Evolutionary conservation across 306 rosid genomes (phyloP).

Genomic region (Inga laurina): DNA sequence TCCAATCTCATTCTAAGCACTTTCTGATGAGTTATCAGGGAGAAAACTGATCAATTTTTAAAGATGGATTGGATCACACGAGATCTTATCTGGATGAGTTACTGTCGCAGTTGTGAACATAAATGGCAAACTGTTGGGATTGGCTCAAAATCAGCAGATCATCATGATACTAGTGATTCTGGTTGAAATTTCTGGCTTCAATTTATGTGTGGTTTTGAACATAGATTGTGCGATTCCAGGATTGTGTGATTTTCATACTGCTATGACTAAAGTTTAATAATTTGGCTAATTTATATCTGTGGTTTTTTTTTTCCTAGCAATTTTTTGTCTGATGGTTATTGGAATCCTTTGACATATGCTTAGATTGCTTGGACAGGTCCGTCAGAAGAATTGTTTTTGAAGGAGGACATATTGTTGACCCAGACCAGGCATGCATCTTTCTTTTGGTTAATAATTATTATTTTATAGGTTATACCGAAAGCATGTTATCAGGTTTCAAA

Average conservation of each 20-base stretch:
- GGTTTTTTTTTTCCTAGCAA: neutral
- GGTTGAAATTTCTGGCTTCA: neutral
- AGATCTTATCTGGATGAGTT: neutral
- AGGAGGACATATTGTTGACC: conserved; percentile 98
- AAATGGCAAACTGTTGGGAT: neutral
- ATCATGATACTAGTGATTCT: neutral
- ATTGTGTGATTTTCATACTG: neutral
- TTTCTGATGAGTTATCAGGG: neutral
- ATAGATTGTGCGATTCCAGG: neutral
- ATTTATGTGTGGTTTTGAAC: neutral
- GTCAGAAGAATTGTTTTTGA: conserved; percentile 90
- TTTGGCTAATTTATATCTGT: neutral
- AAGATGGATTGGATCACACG: neutral
- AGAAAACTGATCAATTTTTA: neutral
- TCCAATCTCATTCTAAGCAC: neutral
- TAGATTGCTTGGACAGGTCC: conserved; percentile 54
- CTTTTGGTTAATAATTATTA: neutral
- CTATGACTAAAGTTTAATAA: neutral
- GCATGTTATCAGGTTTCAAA: conserved; percentile 12
- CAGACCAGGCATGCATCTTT: conserved; percentile 70
- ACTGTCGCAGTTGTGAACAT: neutral
- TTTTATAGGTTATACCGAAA: conserved; percentile 3
- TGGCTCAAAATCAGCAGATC: neutral
- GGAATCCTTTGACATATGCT: conserved; percentile 19
- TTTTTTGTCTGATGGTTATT: neutral